Evolutionary conservation across 2,329 filamentous ascomycete species (phyloP), one percentile per base, ranked within the genome.

Genomic region (Ambrosiella xylebori): DNA sequence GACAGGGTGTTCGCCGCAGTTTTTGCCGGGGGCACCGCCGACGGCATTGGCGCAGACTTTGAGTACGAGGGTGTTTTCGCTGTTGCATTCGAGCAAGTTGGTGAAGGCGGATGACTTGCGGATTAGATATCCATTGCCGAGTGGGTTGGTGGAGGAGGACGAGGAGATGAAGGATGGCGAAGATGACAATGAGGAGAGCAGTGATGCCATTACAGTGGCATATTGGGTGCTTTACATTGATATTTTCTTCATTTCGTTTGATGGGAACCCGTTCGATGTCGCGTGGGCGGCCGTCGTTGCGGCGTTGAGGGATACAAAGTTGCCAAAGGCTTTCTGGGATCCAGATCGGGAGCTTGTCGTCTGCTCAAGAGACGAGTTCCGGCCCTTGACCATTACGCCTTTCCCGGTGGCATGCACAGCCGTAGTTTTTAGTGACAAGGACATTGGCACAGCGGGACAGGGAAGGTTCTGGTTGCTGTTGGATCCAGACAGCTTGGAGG

Each of bases 201-300:
- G 68, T 50, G 68, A 71, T 9, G 68, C 67, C 6, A 67, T 67
- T n/a, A 70, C 91, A 9, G 91, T 86, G 67, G 93, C 85, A 0
- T 97, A 94, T 69, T 98, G 91, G 93, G 84, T 87, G 8, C 80
- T 98, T 17, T 96, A 95, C 70, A 86, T 98, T 63, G 91, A 97
- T 67, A 76, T 96, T n/a, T 79, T 96, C 66, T 93, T 95, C 71
- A 84, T 98, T 63, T 94, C 88, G 0, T 81, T 95, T 54, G 90
- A 95, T 63, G 91, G 91, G 5, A 95, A 93, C 65, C 81, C 88
- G 1, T 90, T 97, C 63, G 91, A 98, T 66, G 86, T 88, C 0
- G 88, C 88, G 0, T 97, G 91, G 90, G 79, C 85, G 0, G 83
- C 88, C 11, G 77, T 94, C 0, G 69, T 95, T 19, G 87, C 90